Percentiles rank a stretch among this genome's conserved stretches.
These are phyloP conservation scores for Mycena pura DNA, from an alignment of 768 basidiomycete genomes.

Conservation along the genomic window DNA sequence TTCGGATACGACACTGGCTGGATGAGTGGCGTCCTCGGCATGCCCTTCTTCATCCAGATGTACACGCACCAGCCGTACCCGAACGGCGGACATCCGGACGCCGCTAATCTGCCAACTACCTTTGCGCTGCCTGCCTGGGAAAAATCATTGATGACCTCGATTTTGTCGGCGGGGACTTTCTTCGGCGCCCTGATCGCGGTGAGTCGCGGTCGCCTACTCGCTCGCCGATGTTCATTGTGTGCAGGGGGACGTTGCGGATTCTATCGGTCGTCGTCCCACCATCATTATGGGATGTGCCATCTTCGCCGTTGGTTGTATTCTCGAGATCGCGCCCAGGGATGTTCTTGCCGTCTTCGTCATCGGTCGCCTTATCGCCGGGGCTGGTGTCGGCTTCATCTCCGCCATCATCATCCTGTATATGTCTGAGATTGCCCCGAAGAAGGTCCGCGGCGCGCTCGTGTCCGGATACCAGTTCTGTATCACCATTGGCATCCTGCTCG, in stretches of 20 bases:
- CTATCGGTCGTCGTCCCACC: conserved; percentile 61
- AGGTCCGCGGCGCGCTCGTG: conserved; percentile 75
- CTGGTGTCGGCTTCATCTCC: conserved; percentile 81
- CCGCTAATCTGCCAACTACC: conserved; percentile 23
- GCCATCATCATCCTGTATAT: no score
- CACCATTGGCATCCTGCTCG: conserved; percentile 79
- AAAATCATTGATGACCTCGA: conserved; percentile 59
- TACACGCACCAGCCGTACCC: neutral
- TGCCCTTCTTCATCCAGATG: conserved; percentile 59
- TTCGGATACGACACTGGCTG: conserved; percentile 72
- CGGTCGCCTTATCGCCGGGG: conserved; percentile 80
- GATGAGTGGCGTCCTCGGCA: conserved; percentile 78
- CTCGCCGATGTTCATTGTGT: no score
- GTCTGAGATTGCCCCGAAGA: conserved; percentile 36
- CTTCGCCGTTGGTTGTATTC: conserved; percentile 68
- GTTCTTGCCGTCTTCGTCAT: conserved; percentile 35
- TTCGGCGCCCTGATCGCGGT: conserved; percentile 67
- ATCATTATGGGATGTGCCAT: conserved; percentile 66
- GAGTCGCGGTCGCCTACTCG: no score
- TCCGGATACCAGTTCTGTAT: conserved; percentile 74
- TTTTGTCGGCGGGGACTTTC: conserved; percentile 88
- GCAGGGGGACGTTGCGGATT: conserved; percentile 41
- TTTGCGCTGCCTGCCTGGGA: conserved; percentile 53
- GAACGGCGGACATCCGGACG: no score
- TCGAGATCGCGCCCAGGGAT: conserved; percentile 62